These are phyloP conservation scores for Boechera retrofracta DNA, from an alignment of 345 rosid species.

Conservation along the genomic window DNA sequence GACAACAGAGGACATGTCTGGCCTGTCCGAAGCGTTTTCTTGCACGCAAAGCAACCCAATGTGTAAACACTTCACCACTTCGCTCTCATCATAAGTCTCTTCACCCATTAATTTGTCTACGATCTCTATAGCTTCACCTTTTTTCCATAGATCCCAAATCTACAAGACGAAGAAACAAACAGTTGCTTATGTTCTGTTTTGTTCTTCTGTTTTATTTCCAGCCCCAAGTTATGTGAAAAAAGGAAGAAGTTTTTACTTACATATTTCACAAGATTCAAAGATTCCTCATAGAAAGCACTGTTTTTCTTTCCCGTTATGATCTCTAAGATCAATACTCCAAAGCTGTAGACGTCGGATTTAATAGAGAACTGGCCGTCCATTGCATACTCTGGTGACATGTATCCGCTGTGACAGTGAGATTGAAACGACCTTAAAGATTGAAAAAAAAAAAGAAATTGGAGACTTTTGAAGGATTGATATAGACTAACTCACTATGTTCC, in stretches of 20 bases:
- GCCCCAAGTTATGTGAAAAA: neutral
- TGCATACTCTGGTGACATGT: constrained; percentile 86
- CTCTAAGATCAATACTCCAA: constrained; percentile 68
- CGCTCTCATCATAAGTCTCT: constrained; percentile 38
- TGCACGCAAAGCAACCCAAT: constrained; percentile 72
- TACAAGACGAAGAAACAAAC: constrained; percentile 21
- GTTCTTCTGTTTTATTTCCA: constrained; percentile 1
- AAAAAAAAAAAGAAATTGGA: neutral
- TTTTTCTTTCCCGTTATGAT: constrained; percentile 58
- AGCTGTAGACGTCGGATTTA: constrained; percentile 77
- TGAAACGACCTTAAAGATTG: neutral
- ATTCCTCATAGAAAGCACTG: constrained; percentile 38
- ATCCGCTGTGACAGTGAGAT: constrained; percentile 53
- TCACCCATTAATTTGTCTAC: constrained; percentile 43
- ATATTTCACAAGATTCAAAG: constrained; percentile 54
- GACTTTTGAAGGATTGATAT: neutral
- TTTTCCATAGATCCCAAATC: constrained; percentile 67
- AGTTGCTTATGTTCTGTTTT: constrained; percentile 11
- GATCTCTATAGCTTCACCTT: constrained; percentile 44
- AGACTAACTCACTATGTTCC: constrained; percentile 68
- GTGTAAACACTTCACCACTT: constrained; percentile 61
- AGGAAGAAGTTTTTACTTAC: constrained; percentile 47
- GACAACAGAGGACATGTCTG: constrained; percentile 59
- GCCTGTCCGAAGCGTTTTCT: constrained; percentile 59
- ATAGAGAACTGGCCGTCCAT: constrained; percentile 64